Evolutionary conservation across 306 rosid species (phyloP).

Genomic region (Fagus sylvatica): DNA sequence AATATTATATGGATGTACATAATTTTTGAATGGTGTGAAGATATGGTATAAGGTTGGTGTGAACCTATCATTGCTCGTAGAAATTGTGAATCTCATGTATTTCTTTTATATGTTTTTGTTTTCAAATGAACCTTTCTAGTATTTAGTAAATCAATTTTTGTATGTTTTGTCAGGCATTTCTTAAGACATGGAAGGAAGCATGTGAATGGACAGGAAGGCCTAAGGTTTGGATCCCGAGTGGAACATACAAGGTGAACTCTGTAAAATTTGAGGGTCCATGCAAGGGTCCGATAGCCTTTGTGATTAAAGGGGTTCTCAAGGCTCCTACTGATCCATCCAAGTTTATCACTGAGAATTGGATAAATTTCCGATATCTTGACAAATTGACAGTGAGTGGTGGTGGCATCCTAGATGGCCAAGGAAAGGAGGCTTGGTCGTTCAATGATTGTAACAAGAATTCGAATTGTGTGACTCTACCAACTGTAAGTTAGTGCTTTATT

Average conservation of each 20-base stretch:
- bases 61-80: no score
- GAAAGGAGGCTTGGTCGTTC: constrained; percentile 48
- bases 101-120: no score
- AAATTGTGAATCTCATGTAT: no score
- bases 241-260: constrained; percentile 41
- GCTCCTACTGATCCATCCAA: constrained; percentile 44
- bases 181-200: constrained; percentile 47
- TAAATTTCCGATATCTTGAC: constrained; percentile 44
- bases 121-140: no score
- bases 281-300: constrained; percentile 38
- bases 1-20: no score
- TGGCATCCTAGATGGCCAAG: constrained; percentile 67
- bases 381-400: constrained; percentile 46
- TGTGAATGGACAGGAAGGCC: constrained; percentile 34
- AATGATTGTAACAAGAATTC: constrained; percentile 35
- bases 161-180: constrained; percentile 25
- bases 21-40: no score
- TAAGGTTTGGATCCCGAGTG: constrained; percentile 29
- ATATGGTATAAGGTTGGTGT: no score
- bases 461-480: constrained; percentile 37
- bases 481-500: constrained; percentile 23
- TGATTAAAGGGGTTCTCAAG: constrained; percentile 39
- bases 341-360: constrained; percentile 34
- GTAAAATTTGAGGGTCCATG: constrained; percentile 59
- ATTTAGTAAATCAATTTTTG: background rate